Evolutionary conservation across 2,329 filamentous ascomycete species (phyloP).

Genomic region (Torrubiella hemipterigena): DNA sequence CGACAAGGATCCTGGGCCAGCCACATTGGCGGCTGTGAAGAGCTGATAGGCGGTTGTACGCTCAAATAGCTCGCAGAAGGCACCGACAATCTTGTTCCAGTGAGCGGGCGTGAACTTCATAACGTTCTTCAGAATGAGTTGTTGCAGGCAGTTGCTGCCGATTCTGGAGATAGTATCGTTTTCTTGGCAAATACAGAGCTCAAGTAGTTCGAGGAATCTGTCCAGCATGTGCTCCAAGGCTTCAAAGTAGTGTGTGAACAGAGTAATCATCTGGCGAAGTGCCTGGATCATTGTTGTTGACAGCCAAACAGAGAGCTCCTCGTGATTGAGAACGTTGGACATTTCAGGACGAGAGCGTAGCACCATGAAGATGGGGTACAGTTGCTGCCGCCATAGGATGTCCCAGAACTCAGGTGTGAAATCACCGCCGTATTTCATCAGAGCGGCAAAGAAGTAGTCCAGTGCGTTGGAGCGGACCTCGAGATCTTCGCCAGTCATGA

Average conservation of each 20-base stretch:
- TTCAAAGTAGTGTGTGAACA: conserved; percentile 98
- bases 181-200: conserved; percentile 95
- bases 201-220: conserved; percentile 87
- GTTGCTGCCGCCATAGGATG: conserved; percentile 88
- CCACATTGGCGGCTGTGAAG: conserved; percentile 67
- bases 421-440: conserved; percentile 79
- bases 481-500: conserved; percentile 98
- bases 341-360: conserved; percentile 93
- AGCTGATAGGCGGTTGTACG: conserved; percentile 89
- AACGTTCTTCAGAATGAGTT: conserved; percentile 93
- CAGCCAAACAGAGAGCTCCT: conserved; percentile 95
- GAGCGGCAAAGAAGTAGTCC: conserved; percentile 91
- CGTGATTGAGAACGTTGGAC: conserved; percentile 87
- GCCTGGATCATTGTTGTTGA: conserved; percentile 99
- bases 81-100: conserved; percentile 88
- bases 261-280: conserved; percentile 91
- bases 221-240: conserved; percentile 96
- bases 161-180: conserved; percentile 98
- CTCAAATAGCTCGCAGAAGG: conserved; percentile 92
- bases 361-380: conserved; percentile 98
- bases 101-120: conserved; percentile 78
- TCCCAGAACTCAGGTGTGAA: conserved; percentile 97
- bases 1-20: conserved; percentile 37
- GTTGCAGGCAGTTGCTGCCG: conserved; percentile 94
- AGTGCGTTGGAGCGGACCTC: conserved; percentile 86